Conservation (phyloP, 495 filamentous ascomycete genomes). For the Gamarada debralockiae region DNA sequence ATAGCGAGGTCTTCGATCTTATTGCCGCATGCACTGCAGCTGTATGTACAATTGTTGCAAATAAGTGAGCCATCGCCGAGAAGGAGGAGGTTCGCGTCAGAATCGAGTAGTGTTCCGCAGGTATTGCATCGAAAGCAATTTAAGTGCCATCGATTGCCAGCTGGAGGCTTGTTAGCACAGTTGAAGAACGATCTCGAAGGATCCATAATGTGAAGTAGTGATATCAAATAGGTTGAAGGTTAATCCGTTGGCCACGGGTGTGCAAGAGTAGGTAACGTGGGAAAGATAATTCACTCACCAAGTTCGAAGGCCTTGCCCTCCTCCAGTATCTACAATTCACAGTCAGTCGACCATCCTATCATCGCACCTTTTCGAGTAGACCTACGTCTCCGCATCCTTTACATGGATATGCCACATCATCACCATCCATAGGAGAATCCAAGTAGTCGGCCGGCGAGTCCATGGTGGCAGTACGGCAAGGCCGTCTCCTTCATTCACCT, state of each 20-base stretch:
- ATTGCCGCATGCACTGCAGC: slow-evolving; percentile 92
- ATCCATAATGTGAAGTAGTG: background rate
- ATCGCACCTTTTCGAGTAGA: slow-evolving; percentile 6
- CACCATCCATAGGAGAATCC: slow-evolving; percentile 80
- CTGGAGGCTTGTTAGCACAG: slow-evolving; percentile 41
- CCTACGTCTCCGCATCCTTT: slow-evolving; percentile 96
- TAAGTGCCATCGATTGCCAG: slow-evolving; percentile 98
- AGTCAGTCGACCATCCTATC: slow-evolving; percentile 19
- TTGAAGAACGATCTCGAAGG: slow-evolving; percentile 5
- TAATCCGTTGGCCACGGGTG: background rate
- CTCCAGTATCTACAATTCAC: slow-evolving; percentile 71
- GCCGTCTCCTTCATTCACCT: slow-evolving; percentile 12
- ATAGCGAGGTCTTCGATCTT: slow-evolving; percentile 99
- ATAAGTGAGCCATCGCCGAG: slow-evolving; percentile 97
- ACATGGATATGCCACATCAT: slow-evolving; percentile 86
- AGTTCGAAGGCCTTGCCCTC: slow-evolving; percentile 98
- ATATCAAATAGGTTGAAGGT: background rate
- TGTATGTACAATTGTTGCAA: slow-evolving; percentile 99
- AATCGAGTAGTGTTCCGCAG: slow-evolving; percentile 92
- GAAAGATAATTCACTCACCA: slow-evolving; percentile 56
- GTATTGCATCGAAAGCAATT: slow-evolving; percentile 99
- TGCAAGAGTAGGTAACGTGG: background rate
- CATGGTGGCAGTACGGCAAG: slow-evolving; percentile 32
- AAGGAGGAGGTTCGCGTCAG: slow-evolving; percentile 94
- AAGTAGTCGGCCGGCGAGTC: slow-evolving; percentile 62